Evolutionary conservation across 139 green algal genomes (phyloP).

Genomic region (Closterium sp.): DNA sequence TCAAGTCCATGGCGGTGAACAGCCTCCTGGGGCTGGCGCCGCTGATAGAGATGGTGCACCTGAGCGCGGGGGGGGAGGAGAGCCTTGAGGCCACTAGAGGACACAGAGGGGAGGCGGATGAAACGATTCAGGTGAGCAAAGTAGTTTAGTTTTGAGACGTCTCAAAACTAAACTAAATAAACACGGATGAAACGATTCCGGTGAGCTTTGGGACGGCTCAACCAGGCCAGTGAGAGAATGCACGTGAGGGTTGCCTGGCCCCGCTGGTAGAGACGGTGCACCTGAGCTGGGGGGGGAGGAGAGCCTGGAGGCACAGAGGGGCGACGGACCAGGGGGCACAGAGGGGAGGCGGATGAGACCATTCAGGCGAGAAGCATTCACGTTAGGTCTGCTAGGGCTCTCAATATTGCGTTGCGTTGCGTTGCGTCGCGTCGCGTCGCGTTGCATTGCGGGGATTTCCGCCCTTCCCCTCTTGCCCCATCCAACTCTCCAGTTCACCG

Average conservation of each 20-base stretch:
- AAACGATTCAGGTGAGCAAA: slow-evolving; percentile 37
- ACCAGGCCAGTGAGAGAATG: too few species aligned
- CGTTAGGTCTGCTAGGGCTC: background rate
- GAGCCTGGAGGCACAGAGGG: slow-evolving; percentile 22
- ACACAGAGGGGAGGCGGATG: slow-evolving; percentile 44
- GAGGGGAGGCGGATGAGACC: slow-evolving; percentile 41
- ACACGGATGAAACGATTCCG: too few species aligned
- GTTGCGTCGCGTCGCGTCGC: too few species aligned
- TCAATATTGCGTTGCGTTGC: too few species aligned
- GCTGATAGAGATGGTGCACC: slow-evolving; percentile 33
- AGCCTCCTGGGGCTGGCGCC: slow-evolving; percentile 6
- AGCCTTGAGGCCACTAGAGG: slow-evolving; percentile 19
- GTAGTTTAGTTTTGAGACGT: too few species aligned
- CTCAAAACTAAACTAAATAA: too few species aligned
- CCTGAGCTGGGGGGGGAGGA: slow-evolving; percentile 20
- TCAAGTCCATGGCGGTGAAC: too few species aligned
- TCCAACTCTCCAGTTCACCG: slow-evolving; percentile 17
- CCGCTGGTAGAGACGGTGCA: slow-evolving; percentile 35
- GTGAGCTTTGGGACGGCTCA: too few species aligned
- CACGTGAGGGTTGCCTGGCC: background rate
- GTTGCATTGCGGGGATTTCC: too few species aligned
- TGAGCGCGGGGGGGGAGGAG: slow-evolving; percentile 26
- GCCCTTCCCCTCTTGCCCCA: background rate
- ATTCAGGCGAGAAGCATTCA: slow-evolving; percentile 42
- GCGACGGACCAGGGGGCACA: slow-evolving; percentile 31